Conservation (phyloP, 805 yeast species). For the Wickerhamomyces tratensis region DNA sequence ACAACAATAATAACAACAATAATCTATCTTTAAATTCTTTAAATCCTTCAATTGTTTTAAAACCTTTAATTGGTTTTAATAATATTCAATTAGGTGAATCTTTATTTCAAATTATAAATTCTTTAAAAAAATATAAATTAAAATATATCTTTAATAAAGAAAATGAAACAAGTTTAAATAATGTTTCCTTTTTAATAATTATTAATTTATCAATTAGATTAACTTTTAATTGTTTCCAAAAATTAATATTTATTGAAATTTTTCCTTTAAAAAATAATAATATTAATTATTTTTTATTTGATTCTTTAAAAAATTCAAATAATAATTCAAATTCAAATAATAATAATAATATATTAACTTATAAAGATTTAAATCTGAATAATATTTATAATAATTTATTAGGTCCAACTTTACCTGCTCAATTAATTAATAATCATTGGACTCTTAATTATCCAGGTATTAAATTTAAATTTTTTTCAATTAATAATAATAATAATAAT, state of each 20-base stretch:
- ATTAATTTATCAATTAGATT: not conserved
- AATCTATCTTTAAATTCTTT: not conserved
- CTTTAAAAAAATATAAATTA: slow-evolving; percentile 20
- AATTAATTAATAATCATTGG: slow-evolving; percentile 15
- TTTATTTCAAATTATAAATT: slow-evolving; percentile 8
- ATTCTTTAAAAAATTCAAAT: not conserved
- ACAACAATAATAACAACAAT: no score
- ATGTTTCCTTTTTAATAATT: no score
- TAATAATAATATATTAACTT: no score
- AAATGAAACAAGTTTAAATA: no score
- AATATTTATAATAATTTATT: slow-evolving; percentile 43
- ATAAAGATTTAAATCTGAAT: no score
- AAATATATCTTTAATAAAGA: no score
- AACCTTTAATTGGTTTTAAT: not conserved
- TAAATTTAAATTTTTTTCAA: slow-evolving; percentile 33
- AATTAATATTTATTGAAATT: not conserved
- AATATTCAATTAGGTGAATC: not conserved
- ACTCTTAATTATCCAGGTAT: slow-evolving; percentile 48
- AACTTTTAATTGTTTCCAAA: not conserved
- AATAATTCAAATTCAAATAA: no score
- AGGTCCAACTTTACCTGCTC: slow-evolving; percentile 58
- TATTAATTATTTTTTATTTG: not conserved
- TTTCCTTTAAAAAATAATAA: not conserved
- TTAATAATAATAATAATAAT: slow-evolving; percentile 10
- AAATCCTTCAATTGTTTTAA: not conserved